A percentile compares a stretch with the other conserved stretches of the same genome.
These are phyloP conservation scores for Paecilomyces dactylethromorphus DNA, from an alignment of 2,329 filamentous ascomycete genomes.

Conservation along the genomic window DNA sequence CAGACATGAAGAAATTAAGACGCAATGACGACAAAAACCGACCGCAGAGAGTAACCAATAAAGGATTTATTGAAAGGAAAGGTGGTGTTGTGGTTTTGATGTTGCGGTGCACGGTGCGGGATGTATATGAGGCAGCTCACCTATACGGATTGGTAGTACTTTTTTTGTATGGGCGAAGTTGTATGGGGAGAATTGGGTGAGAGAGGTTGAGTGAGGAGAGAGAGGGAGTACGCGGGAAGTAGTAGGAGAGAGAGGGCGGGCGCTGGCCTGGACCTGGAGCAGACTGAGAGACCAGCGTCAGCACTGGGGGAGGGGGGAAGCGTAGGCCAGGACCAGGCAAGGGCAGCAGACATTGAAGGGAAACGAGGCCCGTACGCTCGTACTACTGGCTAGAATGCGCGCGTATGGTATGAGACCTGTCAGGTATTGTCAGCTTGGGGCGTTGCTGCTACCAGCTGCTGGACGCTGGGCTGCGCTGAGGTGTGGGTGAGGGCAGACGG, in stretches of 20 bases:
- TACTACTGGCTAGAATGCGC: not conserved
- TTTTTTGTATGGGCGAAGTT: slow-evolving; percentile 29
- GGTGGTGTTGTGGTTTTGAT: slow-evolving; percentile 19
- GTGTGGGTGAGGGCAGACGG: not conserved
- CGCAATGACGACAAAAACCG: slow-evolving; percentile 11
- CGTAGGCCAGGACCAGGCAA: slow-evolving; percentile 3
- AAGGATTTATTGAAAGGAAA: slow-evolving; percentile 11
- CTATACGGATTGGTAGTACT: slow-evolving; percentile 30
- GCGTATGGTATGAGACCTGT: not conserved
- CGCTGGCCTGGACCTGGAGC: not conserved
- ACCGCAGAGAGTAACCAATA: slow-evolving; percentile 4
- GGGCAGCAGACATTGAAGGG: slow-evolving; percentile 21
- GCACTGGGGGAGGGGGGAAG: slow-evolving; percentile 14
- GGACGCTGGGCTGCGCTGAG: not conserved
- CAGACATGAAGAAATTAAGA: slow-evolving; percentile 16
- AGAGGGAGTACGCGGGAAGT: slow-evolving; percentile 26
- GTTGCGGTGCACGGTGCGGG: slow-evolving; percentile 13
- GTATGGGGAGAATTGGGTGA: slow-evolving; percentile 27
- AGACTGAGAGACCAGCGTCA: slow-evolving; percentile 2
- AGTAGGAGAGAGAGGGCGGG: slow-evolving; percentile 15
- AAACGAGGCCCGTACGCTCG: not conserved
- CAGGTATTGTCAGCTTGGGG: not conserved
- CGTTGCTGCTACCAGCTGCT: not conserved
- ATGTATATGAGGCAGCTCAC: slow-evolving; percentile 27
- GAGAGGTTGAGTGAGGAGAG: slow-evolving; percentile 23